phyloP scores from a whole-genome alignment of 345 rosid genomes.

The Dipteronia dyeriana region DNA sequence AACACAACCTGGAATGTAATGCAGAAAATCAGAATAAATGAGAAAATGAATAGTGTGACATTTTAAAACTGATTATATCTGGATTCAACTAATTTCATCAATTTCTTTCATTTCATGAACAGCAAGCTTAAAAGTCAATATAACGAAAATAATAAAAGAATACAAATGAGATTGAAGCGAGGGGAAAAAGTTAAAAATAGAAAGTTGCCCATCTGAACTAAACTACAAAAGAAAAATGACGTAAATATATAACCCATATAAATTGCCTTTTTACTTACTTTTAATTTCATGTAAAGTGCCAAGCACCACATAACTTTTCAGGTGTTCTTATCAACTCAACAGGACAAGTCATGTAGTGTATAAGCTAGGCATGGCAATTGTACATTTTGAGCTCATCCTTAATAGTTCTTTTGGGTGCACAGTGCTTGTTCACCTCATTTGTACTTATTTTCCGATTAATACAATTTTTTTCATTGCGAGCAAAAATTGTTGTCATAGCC shows the following conservation, averaged over 20 bases:
- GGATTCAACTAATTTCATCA: not conserved
- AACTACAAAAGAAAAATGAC: not conserved
- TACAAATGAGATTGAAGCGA: not conserved
- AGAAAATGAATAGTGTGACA: not conserved
- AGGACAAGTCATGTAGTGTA: not conserved
- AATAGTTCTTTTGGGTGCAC: no score
- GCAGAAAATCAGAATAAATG: constrained; percentile 12
- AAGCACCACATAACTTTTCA: not conserved
- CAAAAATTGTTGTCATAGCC: not conserved
- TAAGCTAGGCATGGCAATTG: not conserved
- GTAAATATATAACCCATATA: not conserved
- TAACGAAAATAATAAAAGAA: not conserved
- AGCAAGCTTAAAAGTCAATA: not conserved
- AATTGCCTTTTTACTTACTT: not conserved
- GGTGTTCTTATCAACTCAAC: not conserved
- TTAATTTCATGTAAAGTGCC: not conserved
- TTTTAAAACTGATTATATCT: not conserved
- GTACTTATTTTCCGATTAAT: no score
- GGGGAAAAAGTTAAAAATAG: not conserved
- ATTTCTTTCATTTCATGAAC: not conserved
- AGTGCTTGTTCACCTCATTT: no score
- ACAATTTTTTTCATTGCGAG: no score
- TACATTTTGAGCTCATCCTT: not conserved
- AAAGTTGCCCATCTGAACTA: not conserved
- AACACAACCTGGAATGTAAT: constrained; percentile 67